Percentiles rank a stretch among this genome's conserved stretches.
Evolutionary conservation across 1,284 basidiomycete genomes (phyloP).

Genomic region (Ustilago hordei): DNA sequence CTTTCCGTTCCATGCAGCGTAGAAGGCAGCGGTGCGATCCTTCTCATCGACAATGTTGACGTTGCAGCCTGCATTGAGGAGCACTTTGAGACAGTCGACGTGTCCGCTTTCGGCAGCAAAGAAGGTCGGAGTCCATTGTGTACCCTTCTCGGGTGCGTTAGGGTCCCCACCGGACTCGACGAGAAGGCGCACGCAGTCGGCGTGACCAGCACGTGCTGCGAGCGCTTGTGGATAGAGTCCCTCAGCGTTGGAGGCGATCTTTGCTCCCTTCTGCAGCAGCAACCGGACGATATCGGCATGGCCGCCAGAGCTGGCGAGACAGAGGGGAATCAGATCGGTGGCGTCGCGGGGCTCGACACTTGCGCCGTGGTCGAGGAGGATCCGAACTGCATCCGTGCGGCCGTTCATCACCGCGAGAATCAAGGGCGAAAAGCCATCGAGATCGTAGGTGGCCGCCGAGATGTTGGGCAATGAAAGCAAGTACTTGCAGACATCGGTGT

Average conservation of each 20-base stretch:
- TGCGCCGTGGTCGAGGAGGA: constrained; percentile 61
- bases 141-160: constrained; percentile 87
- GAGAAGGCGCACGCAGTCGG: constrained; percentile 83
- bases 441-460: constrained; percentile 76
- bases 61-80: constrained; percentile 83
- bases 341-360: constrained; percentile 57
- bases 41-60: constrained; percentile 85
- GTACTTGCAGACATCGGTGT: constrained; percentile 80
- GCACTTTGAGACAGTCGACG: constrained; percentile 79
- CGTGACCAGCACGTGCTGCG: constrained; percentile 95
- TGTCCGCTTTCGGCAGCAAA: constrained; percentile 93
- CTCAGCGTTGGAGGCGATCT: constrained; percentile 86
- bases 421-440: constrained; percentile 90
- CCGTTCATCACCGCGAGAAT: constrained; percentile 93
- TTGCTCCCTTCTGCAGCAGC: constrained; percentile 82
- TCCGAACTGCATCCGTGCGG: constrained; percentile 77
- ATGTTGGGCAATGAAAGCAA: constrained; percentile 79
- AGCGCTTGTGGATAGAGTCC: constrained; percentile 96
- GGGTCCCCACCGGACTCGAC: constrained; percentile 71
- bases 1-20: constrained; percentile 98
- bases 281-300: constrained; percentile 85
- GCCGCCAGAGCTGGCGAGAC: constrained; percentile 89
- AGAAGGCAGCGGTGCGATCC: constrained; percentile 87
- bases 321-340: constrained; percentile 85
- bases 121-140: constrained; percentile 97